A percentile compares a stretch with the other conserved stretches of the same genome.
Evolutionary conservation across 108 stramenopile genomes (phyloP).

Genomic region (Discostella stelligeroides): DNA sequence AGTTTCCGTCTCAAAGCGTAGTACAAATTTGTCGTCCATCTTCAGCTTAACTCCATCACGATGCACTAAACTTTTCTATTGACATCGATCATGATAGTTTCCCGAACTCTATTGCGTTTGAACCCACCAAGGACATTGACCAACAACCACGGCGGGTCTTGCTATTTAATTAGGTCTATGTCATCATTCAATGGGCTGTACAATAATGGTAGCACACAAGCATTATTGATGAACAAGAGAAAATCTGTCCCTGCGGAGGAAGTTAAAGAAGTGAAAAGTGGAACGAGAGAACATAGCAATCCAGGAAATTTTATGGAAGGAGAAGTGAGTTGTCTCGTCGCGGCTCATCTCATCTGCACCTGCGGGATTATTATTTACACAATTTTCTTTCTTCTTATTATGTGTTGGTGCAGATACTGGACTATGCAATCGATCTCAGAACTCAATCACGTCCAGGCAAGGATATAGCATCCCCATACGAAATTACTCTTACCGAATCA

Average conservation of each 20-base stretch:
- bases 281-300: slow-evolving; percentile 3
- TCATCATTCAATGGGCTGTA: slow-evolving; percentile 21
- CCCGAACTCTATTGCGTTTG: background rate
- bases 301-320: slow-evolving; percentile 34
- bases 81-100: background rate
- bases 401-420: slow-evolving; percentile 39
- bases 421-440: slow-evolving; percentile 64
- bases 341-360: background rate
- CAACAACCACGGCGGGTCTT: background rate
- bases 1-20: too few relatives aligned
- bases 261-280: background rate
- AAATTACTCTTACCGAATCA: slow-evolving; percentile 72
- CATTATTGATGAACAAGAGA: slow-evolving; percentile 4
- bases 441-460: slow-evolving; percentile 65
- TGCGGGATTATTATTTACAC: background rate
- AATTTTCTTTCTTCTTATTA: too few relatives aligned
- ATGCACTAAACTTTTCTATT: too few relatives aligned
- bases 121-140: background rate
- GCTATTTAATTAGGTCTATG: background rate
- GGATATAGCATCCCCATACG: slow-evolving; percentile 72
- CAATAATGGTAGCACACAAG: background rate
- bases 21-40: too few relatives aligned
- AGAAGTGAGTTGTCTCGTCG: slow-evolving; percentile 20
- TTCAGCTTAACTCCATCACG: too few relatives aligned
- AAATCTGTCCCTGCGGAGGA: background rate